Evolutionary conservation across 208 protist species (phyloP).

Genomic region (Wallacemonas sp.): DNA sequence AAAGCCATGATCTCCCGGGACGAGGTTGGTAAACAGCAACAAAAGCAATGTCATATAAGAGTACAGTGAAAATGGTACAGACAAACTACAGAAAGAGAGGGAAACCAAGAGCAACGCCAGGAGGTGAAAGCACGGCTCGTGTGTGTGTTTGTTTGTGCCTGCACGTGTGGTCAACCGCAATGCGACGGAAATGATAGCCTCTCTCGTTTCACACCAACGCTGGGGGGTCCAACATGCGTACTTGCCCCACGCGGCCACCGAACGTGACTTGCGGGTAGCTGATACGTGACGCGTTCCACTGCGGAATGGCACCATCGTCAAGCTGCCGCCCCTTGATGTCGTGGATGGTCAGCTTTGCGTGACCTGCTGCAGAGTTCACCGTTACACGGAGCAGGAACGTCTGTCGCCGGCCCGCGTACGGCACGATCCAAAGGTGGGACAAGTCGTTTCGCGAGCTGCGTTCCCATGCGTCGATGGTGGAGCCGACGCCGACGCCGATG

Average conservation of each 20-base stretch:
- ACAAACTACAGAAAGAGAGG: neutral
- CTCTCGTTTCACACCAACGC: conserved; percentile 24
- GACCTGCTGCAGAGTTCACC: conserved; percentile 42
- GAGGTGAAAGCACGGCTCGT: no score
- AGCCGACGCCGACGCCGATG: conserved; percentile 83
- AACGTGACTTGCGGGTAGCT: conserved; percentile 88
- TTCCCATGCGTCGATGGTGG: conserved; percentile 55
- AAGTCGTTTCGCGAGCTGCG: conserved; percentile 60
- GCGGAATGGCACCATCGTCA: conserved; percentile 76
- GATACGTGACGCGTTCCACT: conserved; percentile 68
- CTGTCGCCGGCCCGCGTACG: conserved; percentile 29
- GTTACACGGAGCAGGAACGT: conserved; percentile 60
- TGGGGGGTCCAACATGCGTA: conserved; percentile 61
- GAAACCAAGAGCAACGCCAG: conserved; percentile 8
- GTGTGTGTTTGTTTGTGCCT: no score
- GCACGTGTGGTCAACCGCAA: no score
- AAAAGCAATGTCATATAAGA: conserved; percentile 3
- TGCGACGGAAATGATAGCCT: neutral
- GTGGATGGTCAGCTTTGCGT: conserved; percentile 81
- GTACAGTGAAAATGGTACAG: neutral
- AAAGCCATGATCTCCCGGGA: neutral
- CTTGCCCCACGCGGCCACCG: conserved; percentile 69
- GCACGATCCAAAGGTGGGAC: conserved; percentile 84
- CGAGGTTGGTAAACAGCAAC: neutral
- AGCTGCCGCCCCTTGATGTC: conserved; percentile 62